Conservation (phyloP, 2,329 filamentous ascomycete species). For the Parasarocladium wereldwijsianum region DNA sequence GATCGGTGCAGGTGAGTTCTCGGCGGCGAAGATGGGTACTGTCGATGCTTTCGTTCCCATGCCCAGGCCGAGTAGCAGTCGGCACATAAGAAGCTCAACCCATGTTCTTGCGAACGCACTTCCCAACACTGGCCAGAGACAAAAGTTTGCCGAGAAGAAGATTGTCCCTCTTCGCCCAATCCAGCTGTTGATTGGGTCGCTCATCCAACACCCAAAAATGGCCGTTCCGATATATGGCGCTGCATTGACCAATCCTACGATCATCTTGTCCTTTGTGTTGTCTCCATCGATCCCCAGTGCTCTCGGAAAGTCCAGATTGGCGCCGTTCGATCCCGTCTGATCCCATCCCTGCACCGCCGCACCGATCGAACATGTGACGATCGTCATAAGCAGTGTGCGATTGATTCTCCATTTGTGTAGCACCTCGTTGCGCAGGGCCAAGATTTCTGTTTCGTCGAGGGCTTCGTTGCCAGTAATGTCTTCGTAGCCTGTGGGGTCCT, state of each 20-base stretch:
- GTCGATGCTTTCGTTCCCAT: slow-evolving; percentile 61
- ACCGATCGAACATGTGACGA: slow-evolving; percentile 52
- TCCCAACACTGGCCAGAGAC: slow-evolving; percentile 55
- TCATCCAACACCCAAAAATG: slow-evolving; percentile 46
- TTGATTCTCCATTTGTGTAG: slow-evolving; percentile 56
- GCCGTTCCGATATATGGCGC: slow-evolving; percentile 35
- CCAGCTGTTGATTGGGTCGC: slow-evolving; percentile 41
- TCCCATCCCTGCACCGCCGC: slow-evolving; percentile 60
- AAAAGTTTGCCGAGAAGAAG: slow-evolving; percentile 61
- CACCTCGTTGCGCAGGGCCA: slow-evolving; percentile 44
- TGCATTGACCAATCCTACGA: slow-evolving; percentile 56
- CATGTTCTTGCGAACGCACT: slow-evolving; percentile 57
- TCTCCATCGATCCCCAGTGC: slow-evolving; percentile 29
- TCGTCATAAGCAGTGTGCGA: slow-evolving; percentile 47
- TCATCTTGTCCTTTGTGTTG: slow-evolving; percentile 23
- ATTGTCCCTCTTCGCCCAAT: slow-evolving; percentile 38
- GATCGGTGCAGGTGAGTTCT: slow-evolving; percentile 54
- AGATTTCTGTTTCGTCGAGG: slow-evolving; percentile 44
- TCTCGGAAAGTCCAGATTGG: slow-evolving; percentile 44
- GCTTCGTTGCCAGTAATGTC: slow-evolving; percentile 39
- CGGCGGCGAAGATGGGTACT: slow-evolving; percentile 64
- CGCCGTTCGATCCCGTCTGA: slow-evolving; percentile 48
- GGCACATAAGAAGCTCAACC: slow-evolving; percentile 54
- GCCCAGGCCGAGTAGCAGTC: slow-evolving; percentile 61
- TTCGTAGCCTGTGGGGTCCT: slow-evolving; percentile 50